phyloP scores from a whole-genome alignment of 129 eudicot species.

The Silybum marianum region DNA sequence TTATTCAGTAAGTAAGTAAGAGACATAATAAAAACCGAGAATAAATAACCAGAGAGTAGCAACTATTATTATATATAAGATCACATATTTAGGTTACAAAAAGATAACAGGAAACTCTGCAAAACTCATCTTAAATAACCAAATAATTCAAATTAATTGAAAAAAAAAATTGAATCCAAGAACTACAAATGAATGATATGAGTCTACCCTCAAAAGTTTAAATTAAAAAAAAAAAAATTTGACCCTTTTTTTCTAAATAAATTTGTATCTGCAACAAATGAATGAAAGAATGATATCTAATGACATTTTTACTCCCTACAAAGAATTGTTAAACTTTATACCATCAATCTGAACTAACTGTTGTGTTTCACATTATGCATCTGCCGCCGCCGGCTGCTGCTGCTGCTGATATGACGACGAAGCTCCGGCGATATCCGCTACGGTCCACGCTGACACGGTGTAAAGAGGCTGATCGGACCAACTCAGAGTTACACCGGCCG shows the following conservation, averaged over 20 bases:
- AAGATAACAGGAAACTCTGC: background rate
- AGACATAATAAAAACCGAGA: no score
- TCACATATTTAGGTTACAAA: background rate
- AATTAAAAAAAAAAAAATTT: conserved; percentile 6
- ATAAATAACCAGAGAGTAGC: background rate
- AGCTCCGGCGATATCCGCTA: conserved; percentile 51
- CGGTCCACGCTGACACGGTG: conserved; percentile 82
- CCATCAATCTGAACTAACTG: conserved; percentile 15
- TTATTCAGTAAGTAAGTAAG: no score
- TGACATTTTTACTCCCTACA: conserved; percentile 56
- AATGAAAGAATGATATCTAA: conserved; percentile 72
- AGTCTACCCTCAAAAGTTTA: conserved; percentile 18
- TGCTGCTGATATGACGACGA: conserved; percentile 48
- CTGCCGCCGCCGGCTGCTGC: conserved; percentile 18
- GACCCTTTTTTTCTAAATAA: conserved; percentile 32
- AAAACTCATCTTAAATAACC: conserved; percentile 7
- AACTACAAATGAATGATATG: conserved; percentile 23
- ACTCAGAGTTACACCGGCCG: conserved; percentile 51
- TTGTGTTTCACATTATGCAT: conserved; percentile 14
- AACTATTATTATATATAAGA: no score
- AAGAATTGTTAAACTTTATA: conserved; percentile 64
- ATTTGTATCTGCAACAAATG: conserved; percentile 73
- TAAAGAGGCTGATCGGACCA: conserved; percentile 88
- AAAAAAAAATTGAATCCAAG: conserved; percentile 11
- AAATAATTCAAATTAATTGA: conserved; percentile 7